phyloP scores from a whole-genome alignment of 768 basidiomycete genomes.

The Trametes villosa region DNA sequence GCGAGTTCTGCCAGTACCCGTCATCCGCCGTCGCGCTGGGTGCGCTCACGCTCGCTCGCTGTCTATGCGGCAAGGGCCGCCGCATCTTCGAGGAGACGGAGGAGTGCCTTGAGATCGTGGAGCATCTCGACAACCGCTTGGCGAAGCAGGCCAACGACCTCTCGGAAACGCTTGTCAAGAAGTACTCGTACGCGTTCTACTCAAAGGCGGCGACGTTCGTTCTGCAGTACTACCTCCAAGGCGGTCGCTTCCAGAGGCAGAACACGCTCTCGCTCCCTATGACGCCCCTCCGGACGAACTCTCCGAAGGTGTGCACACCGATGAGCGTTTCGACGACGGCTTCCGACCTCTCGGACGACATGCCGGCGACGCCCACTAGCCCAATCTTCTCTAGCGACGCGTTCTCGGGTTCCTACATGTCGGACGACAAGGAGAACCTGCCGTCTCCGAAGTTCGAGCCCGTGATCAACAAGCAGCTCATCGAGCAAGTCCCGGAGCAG shows the following conservation, averaged over 20 bases:
- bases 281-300: conserved; percentile 57
- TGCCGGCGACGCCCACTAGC: conserved; percentile 81
- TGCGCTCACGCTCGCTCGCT: conserved; percentile 85
- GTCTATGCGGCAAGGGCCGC: conserved; percentile 80
- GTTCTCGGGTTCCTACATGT: conserved; percentile 64
- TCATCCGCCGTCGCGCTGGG: conserved; percentile 91
- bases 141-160: conserved; percentile 89
- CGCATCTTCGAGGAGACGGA: conserved; percentile 84
- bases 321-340: conserved; percentile 73
- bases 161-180: conserved; percentile 95
- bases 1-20: conserved; percentile 87
- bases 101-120: conserved; percentile 82
- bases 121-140: conserved; percentile 83
- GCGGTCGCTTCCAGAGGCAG: conserved; percentile 70
- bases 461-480: conserved; percentile 68
- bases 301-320: conserved; percentile 67
- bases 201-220: conserved; percentile 94
- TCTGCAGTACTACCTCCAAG: conserved; percentile 92
- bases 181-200: conserved; percentile 97
- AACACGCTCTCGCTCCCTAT: conserved; percentile 57
- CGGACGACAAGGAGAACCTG: conserved; percentile 84
- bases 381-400: conserved; percentile 56
- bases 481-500: conserved; percentile 73
- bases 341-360: conserved; percentile 81
- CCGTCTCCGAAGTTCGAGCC: conserved; percentile 68